Evolutionary conservation across 495 filamentous ascomycete genomes (phyloP).

Genomic region (Pyronema domesticum): DNA sequence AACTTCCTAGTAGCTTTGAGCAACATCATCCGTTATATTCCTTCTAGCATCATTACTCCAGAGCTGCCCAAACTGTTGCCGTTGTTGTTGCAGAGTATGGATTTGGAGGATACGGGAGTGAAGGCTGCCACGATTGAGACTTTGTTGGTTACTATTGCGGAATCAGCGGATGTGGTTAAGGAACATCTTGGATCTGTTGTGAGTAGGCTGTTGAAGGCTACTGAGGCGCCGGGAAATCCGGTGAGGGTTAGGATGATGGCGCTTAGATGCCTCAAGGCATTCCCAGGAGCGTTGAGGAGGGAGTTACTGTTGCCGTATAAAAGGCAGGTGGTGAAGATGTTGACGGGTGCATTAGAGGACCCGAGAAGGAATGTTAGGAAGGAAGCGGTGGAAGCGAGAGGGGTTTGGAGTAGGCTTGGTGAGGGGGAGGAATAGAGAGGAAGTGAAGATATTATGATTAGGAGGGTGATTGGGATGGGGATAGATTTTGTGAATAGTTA

Average conservation of each 20-base stretch:
- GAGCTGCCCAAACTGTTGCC: slow-evolving; percentile 43
- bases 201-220: slow-evolving; percentile 36
- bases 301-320: slow-evolving; percentile 42
- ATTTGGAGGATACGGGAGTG: slow-evolving; percentile 38
- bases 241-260: slow-evolving; percentile 35
- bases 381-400: slow-evolving; percentile 45
- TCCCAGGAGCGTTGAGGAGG: slow-evolving; percentile 31
- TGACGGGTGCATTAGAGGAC: slow-evolving; percentile 45
- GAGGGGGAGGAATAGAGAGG: slow-evolving; percentile 33
- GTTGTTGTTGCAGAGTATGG: slow-evolving; percentile 53
- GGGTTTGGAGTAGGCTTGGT: slow-evolving; percentile 49
- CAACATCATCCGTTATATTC: slow-evolving; percentile 43
- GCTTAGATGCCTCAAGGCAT: slow-evolving; percentile 38
- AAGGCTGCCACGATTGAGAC: slow-evolving; percentile 46
- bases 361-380: slow-evolving; percentile 47
- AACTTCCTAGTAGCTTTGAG: slow-evolving; percentile 51
- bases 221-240: slow-evolving; percentile 8
- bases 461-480: neutral
- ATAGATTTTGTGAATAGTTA: neutral
- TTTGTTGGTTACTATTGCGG: slow-evolving; percentile 39
- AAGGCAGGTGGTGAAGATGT: slow-evolving; percentile 35
- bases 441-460: neutral
- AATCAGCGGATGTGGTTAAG: slow-evolving; percentile 38
- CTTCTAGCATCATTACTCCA: slow-evolving; percentile 40
- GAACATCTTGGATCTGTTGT: slow-evolving; percentile 45